phyloP scores from a whole-genome alignment of 2,329 filamentous ascomycete species.

The Curvularia lunata region DNA sequence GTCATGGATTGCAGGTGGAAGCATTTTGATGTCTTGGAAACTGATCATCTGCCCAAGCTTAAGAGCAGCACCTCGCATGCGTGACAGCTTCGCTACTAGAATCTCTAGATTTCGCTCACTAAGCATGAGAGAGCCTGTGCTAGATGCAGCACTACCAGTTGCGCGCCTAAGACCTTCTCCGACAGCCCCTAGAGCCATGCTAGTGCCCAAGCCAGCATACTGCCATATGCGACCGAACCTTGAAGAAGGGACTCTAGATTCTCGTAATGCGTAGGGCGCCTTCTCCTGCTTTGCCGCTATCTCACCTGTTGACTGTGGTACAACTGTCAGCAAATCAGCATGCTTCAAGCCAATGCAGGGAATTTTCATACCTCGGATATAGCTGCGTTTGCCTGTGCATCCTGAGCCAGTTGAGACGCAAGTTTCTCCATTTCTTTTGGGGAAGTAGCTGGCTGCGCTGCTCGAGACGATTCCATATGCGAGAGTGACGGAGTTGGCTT shows the following conservation, averaged over 20 bases:
- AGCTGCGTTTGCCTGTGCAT: conserved; percentile 44
- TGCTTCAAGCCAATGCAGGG: conserved; percentile 14
- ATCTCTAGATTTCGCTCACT: conserved; percentile 92
- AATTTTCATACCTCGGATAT: conserved; percentile 34
- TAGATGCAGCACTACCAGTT: conserved; percentile 67
- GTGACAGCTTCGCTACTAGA: conserved; percentile 87
- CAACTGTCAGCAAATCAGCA: conserved; percentile 57
- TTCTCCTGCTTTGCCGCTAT: conserved; percentile 38
- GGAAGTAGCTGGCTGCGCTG: conserved; percentile 22
- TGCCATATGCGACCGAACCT: conserved; percentile 90
- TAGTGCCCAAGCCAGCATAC: conserved; percentile 89
- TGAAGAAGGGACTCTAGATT: conserved; percentile 89
- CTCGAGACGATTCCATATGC: conserved; percentile 15
- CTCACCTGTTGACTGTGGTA: conserved; percentile 42
- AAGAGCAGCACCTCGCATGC: conserved; percentile 95
- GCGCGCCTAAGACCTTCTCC: conserved; percentile 82
- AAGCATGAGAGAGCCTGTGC: conserved; percentile 78
- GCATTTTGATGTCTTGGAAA: conserved; percentile 95
- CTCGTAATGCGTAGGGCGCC: conserved; percentile 72
- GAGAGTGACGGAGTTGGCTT: conserved; percentile 24
- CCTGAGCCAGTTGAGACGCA: conserved; percentile 56
- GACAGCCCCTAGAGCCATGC: conserved; percentile 92
- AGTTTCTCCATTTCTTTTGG: conserved; percentile 53
- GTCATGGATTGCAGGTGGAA: conserved; percentile 84
- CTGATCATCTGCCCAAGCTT: conserved; percentile 98